Evolutionary conservation across 805 yeast genomes (phyloP).

Genomic region (Nakazawaea ambrosiae): DNA sequence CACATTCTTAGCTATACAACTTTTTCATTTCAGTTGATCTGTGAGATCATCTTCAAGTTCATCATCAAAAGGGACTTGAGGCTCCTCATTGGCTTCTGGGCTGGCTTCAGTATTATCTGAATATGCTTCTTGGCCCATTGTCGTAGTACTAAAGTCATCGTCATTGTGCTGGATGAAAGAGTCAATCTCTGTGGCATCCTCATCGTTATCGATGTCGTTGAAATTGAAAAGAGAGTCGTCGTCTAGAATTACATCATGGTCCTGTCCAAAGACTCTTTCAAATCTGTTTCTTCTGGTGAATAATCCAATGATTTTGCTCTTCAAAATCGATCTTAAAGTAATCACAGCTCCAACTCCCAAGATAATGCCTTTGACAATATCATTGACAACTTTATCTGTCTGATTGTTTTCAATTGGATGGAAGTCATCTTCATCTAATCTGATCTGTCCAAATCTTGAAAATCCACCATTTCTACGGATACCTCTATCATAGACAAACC

Average conservation of each 20-base stretch:
- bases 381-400: conserved; percentile 53
- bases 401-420: conserved; percentile 51
- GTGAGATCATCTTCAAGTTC: conserved; percentile 3
- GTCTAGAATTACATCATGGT: conserved; percentile 15
- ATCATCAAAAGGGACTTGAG: too few species aligned
- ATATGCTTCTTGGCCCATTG: conserved; percentile 11
- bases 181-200: conserved; percentile 42
- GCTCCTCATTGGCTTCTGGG: too few species aligned
- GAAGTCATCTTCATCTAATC: conserved; percentile 58
- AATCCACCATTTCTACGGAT: conserved; percentile 74
- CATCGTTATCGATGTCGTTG: conserved; percentile 25
- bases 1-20: too few species aligned
- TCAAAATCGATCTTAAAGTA: conserved; percentile 14
- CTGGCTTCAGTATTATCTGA: neutral
- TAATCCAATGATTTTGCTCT: conserved; percentile 13
- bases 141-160: conserved; percentile 17
- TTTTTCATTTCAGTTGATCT: too few species aligned
- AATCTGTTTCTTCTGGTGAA: conserved; percentile 20
- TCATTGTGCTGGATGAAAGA: conserved; percentile 28
- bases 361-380: conserved; percentile 52
- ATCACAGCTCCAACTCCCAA: conserved; percentile 32
- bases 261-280: conserved; percentile 21
- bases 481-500: conserved; percentile 76
- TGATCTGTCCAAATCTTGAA: conserved; percentile 74
- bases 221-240: conserved; percentile 25